Evolutionary conservation across 2,329 filamentous ascomycete species (phyloP), one percentile per base, ranked within the genome.

Genomic region (Scytalidium lignicola): DNA sequence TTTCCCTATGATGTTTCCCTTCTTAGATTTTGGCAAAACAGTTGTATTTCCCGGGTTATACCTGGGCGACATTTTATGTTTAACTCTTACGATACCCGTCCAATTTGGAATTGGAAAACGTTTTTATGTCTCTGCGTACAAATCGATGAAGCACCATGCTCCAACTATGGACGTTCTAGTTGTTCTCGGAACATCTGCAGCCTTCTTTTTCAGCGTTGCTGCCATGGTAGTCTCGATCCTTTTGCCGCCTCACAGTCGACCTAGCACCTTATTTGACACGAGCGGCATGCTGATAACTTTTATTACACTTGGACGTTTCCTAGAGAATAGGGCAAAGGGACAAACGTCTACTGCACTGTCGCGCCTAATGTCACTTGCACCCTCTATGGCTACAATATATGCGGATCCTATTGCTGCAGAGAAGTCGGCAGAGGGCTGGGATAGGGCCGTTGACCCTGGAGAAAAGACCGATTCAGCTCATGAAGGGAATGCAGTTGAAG

Each of bases 221-320:
- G 82, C 90, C 15, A 96, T 99, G 90, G 48, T 85, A 3, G 83
- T 97, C 15, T 95, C 90, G 0, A 66, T 97, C 18, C 57, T 88
- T 13, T 74, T 80, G n/a, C 73, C 81, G 19, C 88, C 90, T 6
- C 90, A 97, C 64, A 80, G 77, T 2, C 81, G 88, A 43, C 93
- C 93, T 1, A 85, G 82, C 55, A 96, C 90, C 2, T 87, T 96
- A 15, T 99, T 99, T 61, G 93, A 99, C 64, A 99, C 93, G 1
- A 96, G 91, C 69, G 96, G 90, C 19, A 99, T 97, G 93, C 77
- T 99, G 46, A 91, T 99, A 66, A 96, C 90, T 0, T 97, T 99
- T 65, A 90, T 96, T 66, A 90, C 87, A 1, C 72, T 99, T 2
- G 90, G 93, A 3, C 85, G 93, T 29, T 99, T 87, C 71, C 71